These are phyloP conservation scores for Beauveria varroae DNA, from an alignment of 2,329 filamentous ascomycete genomes.

Conservation along the genomic window DNA sequence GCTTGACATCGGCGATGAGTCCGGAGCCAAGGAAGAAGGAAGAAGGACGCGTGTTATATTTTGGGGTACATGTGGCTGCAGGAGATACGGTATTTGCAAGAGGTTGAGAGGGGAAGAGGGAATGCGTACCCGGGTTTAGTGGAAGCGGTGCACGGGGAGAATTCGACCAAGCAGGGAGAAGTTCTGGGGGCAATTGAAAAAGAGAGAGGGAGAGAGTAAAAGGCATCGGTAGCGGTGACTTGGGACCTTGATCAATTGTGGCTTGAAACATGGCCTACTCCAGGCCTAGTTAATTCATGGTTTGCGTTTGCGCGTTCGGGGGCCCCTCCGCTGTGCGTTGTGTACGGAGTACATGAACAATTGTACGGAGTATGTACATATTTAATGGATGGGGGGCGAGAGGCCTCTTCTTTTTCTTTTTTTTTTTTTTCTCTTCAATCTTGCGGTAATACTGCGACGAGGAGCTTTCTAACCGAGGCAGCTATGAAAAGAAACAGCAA, in stretches of 20 bases:
- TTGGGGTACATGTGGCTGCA: background rate
- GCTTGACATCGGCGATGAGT: constrained; percentile 1
- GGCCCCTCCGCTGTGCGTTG: background rate
- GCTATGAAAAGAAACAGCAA: background rate
- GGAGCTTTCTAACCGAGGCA: background rate
- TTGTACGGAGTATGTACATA: background rate
- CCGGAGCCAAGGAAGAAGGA: background rate
- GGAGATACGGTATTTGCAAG: no score
- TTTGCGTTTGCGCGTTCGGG: background rate
- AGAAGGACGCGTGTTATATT: background rate
- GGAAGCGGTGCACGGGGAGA: background rate
- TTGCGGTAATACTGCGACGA: background rate
- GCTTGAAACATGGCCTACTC: constrained; percentile 5
- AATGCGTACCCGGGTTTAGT: constrained; percentile 1
- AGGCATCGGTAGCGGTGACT: background rate
- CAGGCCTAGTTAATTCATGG: no score
- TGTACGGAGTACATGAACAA: background rate
- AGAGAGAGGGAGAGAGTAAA: background rate
- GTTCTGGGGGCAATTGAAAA: no score
- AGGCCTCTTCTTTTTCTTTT: background rate
- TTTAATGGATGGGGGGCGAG: background rate
- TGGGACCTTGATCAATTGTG: background rate
- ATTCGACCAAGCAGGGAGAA: no score
- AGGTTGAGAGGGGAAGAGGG: background rate
- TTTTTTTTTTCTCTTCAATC: background rate